These are phyloP conservation scores for Epichloe sp. DNA, from an alignment of 2,329 filamentous ascomycete species.

Conservation along the genomic window DNA sequence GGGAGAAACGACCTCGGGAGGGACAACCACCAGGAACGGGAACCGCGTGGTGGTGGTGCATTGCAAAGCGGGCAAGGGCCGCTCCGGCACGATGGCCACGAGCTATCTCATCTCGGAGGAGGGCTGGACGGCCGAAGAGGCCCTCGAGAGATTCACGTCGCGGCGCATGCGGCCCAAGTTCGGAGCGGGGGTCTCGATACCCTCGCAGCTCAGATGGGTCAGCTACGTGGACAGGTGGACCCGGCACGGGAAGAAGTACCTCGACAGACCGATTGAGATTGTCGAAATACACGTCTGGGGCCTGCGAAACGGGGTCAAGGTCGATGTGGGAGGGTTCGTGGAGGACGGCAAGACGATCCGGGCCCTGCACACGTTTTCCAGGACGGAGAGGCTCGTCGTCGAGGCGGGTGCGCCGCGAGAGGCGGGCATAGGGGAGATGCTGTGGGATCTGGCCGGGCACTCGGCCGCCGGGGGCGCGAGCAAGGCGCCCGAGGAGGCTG, in stretches of 20 bases:
- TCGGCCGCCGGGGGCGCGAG: no score
- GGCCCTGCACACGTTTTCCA: slow-evolving; percentile 66
- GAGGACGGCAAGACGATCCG: slow-evolving; percentile 86
- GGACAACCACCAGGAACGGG: slow-evolving; percentile 16
- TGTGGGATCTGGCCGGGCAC: slow-evolving; percentile 35
- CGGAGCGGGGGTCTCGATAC: slow-evolving; percentile 84
- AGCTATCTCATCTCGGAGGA: slow-evolving; percentile 86
- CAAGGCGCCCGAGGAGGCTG: slow-evolving; percentile 14
- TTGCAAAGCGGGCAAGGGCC: slow-evolving; percentile 92
- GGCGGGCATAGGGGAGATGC: slow-evolving; percentile 34
- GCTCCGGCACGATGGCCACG: slow-evolving; percentile 78
- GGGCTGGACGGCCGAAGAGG: slow-evolving; percentile 41
- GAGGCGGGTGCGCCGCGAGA: slow-evolving; percentile 40
- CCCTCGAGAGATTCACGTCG: slow-evolving; percentile 53
- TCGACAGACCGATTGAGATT: slow-evolving; percentile 73
- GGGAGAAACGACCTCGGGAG: not conserved
- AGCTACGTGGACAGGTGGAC: slow-evolving; percentile 84
- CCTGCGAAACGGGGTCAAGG: slow-evolving; percentile 72
- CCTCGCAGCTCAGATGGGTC: slow-evolving; percentile 80
- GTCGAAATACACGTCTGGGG: slow-evolving; percentile 87
- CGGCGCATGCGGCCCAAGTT: slow-evolving; percentile 82
- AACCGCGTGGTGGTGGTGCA: slow-evolving; percentile 76
- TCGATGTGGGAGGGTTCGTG: slow-evolving; percentile 70
- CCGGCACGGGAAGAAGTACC: slow-evolving; percentile 58
- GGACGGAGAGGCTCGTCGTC: slow-evolving; percentile 57